A percentile compares a stretch with the other conserved stretches of the same genome.
These are phyloP conservation scores for slime mould (Dictyostelium discoideum) DNA, from an alignment of 78 protist genomes.

Conservation along the genomic window dicty_2.7 NC_007090.3:2855001-2855500, in stretches of 20 bases:
- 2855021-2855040: too few relatives aligned
- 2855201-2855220: conserved; percentile 2
- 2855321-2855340: background rate
- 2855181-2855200: conserved; percentile 11
- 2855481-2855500: background rate
- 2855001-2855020: background rate
- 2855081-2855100: too few relatives aligned
- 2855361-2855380: conserved; percentile 44
- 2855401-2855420: conserved; percentile 65
- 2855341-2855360: background rate
- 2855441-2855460: conserved; percentile 58
- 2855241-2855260: conserved; percentile 1
- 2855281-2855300: too few relatives aligned
- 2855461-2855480: background rate
- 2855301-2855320: background rate
- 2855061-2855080: background rate
- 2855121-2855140: background rate
- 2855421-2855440: conserved; percentile 66
- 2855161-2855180: conserved; percentile 38
- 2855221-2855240: background rate
- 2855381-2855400: conserved; percentile 34
- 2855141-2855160: background rate
- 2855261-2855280: conserved; percentile 20
- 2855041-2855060: background rate
- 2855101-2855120: background rate